Percentiles rank a stretch among this genome's conserved stretches.
Evolutionary conservation across 306 rosid genomes (phyloP).

Genomic region (Lithocarpus polystachyus): DNA sequence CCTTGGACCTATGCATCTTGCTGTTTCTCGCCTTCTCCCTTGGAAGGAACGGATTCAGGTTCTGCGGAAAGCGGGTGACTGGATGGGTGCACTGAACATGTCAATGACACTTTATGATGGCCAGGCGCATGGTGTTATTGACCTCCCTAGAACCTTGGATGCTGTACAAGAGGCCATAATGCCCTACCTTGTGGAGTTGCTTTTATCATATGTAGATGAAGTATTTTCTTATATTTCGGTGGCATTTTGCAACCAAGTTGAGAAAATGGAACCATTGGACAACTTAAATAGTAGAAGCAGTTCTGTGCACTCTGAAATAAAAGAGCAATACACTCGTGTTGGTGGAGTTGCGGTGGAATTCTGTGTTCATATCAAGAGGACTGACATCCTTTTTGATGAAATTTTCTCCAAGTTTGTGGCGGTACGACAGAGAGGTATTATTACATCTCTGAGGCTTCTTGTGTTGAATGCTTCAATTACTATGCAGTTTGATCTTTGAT

Average conservation of each 20-base stretch:
- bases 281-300: constrained; percentile 39
- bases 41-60: constrained; percentile 95
- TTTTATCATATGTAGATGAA: constrained; percentile 87
- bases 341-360: constrained; percentile 99
- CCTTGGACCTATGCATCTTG: constrained; percentile 78
- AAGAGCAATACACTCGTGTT: constrained; percentile 89
- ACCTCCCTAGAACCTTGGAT: constrained; percentile 90
- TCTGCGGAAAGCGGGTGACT: constrained; percentile 85
- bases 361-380: constrained; percentile 91
- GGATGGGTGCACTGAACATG: constrained; percentile 99
- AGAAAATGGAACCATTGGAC: constrained; percentile 51
- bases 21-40: constrained; percentile 89
- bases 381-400: constrained; percentile 92
- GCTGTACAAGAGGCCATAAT: constrained; percentile 87
- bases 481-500: constrained; percentile 1
- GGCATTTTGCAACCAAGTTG: constrained; percentile 89
- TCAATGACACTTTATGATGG: constrained; percentile 92
- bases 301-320: constrained; percentile 75
- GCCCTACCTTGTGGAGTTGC: constrained; percentile 90
- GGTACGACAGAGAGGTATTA: constrained; percentile 81
- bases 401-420: constrained; percentile 75
- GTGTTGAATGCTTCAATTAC: constrained; percentile 1
- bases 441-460: constrained; percentile 13
- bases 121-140: constrained; percentile 90
- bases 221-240: constrained; percentile 93